Evolutionary conservation across 1,284 basidiomycete species (phyloP), one percentile per base, ranked within the genome.

Genomic region (Ustilago shanxiensis): DNA sequence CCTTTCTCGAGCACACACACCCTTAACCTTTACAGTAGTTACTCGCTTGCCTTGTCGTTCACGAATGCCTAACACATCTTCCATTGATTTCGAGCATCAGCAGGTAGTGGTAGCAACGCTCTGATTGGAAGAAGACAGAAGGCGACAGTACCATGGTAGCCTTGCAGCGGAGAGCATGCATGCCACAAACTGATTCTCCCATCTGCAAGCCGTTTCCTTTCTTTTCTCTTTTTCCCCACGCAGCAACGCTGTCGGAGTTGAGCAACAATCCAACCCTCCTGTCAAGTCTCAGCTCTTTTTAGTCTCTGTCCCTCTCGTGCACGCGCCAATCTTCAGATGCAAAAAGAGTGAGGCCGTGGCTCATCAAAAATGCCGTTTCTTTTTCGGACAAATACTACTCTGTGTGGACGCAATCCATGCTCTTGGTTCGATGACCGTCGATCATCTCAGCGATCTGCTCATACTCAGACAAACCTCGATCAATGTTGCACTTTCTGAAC

Each of bases 291-390:
- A n/a, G n/a, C n/a, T n/a, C n/a, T n/a, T n/a, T n/a, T n/a, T n/a
- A n/a, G n/a, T n/a, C 2, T 22, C 20, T 22, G 37, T 14, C 16
- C n/a, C 9, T 24, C 13, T 31, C 31, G 60, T 45, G 55, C 57
- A 65, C 67, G 56, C 51, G 59, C 65, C 65, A 60, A 41, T 59
- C 58, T 51, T 33, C 28, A 24, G 10, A 33, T 8, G n/a, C n/a
- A n/a, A 22, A 35, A 26, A 54, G 51, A 70, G 67, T 70, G 47
- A 37, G 50, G 33, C 67, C 67, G 57, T 55, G 67, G 67, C 67
- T 60, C 20, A 29, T n/a, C 31, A 11, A 33, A 39, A 45, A 18
- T 26, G n/a, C 22, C 2, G 31, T 37, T 37, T 37, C 31, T 56
- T 44, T 26, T 62, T 49, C 60, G 60, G 60, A 62, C 60, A 62